Conservation (phyloP, 2,329 filamentous ascomycete species). For the Ophiostoma montium region DNA sequence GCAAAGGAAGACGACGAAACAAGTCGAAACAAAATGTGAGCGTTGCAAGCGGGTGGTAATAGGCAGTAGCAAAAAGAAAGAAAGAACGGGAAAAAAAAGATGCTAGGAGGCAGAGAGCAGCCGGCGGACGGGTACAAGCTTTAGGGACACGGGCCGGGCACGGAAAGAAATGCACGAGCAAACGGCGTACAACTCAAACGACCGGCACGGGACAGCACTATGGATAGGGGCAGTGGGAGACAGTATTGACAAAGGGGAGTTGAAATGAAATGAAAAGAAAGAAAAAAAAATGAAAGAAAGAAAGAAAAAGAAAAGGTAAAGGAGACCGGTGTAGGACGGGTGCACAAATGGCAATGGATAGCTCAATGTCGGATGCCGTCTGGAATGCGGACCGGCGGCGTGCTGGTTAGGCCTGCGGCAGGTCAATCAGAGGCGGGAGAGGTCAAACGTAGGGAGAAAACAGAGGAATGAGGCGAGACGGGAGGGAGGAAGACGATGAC, state of each 20-base stretch:
- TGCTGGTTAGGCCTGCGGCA: not conserved
- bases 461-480: not conserved
- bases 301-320: not conserved
- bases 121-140: conserved; percentile 4
- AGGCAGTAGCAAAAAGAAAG: not conserved
- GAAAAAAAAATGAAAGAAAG: not conserved
- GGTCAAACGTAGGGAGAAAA: not conserved
- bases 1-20: not conserved
- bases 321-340: not conserved
- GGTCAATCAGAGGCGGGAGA: not conserved
- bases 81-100: not conserved
- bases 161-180: conserved; percentile 9
- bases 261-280: not conserved
- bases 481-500: not conserved
- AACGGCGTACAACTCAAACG: conserved; percentile 9
- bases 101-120: not conserved
- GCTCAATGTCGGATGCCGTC: not conserved
- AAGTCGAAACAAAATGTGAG: not conserved
- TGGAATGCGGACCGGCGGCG: not conserved
- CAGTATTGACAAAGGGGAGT: not conserved
- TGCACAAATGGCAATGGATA: not conserved
- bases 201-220: not conserved
- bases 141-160: conserved; percentile 5
- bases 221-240: not conserved
- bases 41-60: not conserved